These are phyloP conservation scores for Cryptococcus depauperatus DNA, from an alignment of 1,284 basidiomycete species.

Conservation along the genomic window DNA sequence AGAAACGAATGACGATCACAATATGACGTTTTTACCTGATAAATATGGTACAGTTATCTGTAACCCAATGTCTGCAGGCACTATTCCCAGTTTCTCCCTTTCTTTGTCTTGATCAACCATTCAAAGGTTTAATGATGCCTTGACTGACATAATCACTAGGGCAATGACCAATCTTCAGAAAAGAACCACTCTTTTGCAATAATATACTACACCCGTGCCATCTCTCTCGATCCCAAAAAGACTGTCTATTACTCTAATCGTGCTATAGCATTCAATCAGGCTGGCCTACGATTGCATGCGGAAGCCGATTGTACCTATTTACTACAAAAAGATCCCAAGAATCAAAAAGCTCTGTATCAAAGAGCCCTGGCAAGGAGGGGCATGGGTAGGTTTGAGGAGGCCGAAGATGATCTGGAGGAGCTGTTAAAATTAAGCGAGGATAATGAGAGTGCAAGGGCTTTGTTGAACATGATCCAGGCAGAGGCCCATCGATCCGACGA, in stretches of 20 bases:
- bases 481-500: constrained; percentile 16
- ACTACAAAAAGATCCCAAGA: constrained; percentile 38
- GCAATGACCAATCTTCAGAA: constrained; percentile 39
- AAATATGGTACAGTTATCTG: too few relatives aligned
- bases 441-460: constrained; percentile 36
- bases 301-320: constrained; percentile 42
- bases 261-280: constrained; percentile 42
- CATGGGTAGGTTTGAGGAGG: constrained; percentile 36
- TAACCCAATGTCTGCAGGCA: too few relatives aligned
- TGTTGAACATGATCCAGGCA: constrained; percentile 26
- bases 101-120: neutral
- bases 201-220: constrained; percentile 42
- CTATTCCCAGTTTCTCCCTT: too few relatives aligned
- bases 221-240: constrained; percentile 44
- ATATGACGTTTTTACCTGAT: too few relatives aligned
- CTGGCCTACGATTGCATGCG: constrained; percentile 36
- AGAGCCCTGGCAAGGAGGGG: constrained; percentile 40
- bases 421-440: constrained; percentile 29
- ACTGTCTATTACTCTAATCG: constrained; percentile 45
- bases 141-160: constrained; percentile 17
- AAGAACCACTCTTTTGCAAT: constrained; percentile 32
- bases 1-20: too few relatives aligned
- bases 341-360: constrained; percentile 44
- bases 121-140: too few relatives aligned
- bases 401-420: constrained; percentile 37